Conservation (phyloP, 108 stramenopile species). For the Schizochytrium sp. region DNA sequence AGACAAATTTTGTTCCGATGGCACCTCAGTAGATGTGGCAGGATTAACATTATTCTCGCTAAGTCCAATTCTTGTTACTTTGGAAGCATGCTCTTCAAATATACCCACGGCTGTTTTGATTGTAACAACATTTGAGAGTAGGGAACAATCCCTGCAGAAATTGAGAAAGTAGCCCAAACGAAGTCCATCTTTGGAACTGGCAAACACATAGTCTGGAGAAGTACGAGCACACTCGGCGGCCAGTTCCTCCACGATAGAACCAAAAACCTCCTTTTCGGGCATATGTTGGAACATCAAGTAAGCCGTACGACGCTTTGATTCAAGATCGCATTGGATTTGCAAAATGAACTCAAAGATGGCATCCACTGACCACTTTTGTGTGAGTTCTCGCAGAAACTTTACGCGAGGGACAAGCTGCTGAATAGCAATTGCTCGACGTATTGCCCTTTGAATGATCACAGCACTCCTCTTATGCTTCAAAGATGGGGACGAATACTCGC, state of each 20-base stretch:
- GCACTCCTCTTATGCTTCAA: constrained; percentile 11
- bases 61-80: neutral
- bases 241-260: constrained; percentile 34
- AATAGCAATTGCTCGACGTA: neutral
- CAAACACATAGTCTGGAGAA: constrained; percentile 27
- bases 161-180: constrained; percentile 52
- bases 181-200: neutral
- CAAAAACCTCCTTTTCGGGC: constrained; percentile 50
- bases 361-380: neutral
- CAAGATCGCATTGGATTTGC: neutral
- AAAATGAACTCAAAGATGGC: neutral
- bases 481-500: neutral
- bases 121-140: constrained; percentile 37
- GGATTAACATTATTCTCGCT: neutral
- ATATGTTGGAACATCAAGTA: constrained; percentile 44
- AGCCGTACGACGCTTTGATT: neutral
- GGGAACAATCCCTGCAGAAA: neutral
- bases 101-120: neutral
- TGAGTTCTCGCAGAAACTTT: neutral
- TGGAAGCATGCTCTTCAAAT: neutral
- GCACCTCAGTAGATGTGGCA: neutral
- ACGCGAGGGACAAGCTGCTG: neutral
- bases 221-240: constrained; percentile 1
- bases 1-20: neutral
- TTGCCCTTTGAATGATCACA: constrained; percentile 4